A percentile compares a stretch with the other conserved stretches of the same genome.
phyloP scores from a whole-genome alignment of 2,329 filamentous ascomycete genomes.

The Exutisphaerella laricina region DNA sequence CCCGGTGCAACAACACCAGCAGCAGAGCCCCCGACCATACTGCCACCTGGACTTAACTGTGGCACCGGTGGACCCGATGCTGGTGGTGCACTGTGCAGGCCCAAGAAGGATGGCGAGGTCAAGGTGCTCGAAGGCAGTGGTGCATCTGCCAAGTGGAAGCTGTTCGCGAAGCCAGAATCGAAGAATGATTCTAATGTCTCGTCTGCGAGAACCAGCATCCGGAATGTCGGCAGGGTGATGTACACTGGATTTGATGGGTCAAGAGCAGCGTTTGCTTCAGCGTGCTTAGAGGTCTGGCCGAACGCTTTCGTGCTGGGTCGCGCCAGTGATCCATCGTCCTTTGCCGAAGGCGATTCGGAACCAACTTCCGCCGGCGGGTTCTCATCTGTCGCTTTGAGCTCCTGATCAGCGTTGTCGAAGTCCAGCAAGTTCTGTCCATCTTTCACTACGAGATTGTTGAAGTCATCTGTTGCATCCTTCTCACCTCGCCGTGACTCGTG shows the following conservation, averaged over 20 bases:
- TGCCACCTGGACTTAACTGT: conserved; percentile 24
- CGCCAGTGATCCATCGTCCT: conserved; percentile 24
- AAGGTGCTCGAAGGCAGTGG: conserved; percentile 45
- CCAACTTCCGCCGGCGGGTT: conserved; percentile 5
- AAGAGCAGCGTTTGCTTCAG: conserved; percentile 80
- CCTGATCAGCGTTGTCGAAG: conserved; percentile 45
- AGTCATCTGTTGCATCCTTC: conserved; percentile 34
- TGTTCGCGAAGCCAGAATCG: conserved; percentile 88
- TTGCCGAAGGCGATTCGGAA: conserved; percentile 1
- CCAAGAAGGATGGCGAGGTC: conserved; percentile 64
- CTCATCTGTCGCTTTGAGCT: conserved; percentile 20
- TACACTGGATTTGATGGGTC: conserved; percentile 90
- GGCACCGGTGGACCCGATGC: conserved; percentile 12
- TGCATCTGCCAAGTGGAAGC: conserved; percentile 76
- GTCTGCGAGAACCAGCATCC: conserved; percentile 96
- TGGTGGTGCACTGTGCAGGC: conserved; percentile 47
- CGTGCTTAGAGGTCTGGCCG: conserved; percentile 52
- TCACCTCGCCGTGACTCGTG: conserved; percentile 34
- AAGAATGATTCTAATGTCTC: conserved; percentile 94
- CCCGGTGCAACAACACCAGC: conserved; percentile 56
- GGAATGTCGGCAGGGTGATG: conserved; percentile 94
- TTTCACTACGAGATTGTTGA: conserved; percentile 66
- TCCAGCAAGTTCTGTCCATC: conserved; percentile 55
- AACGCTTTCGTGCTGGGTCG: conserved; percentile 30
- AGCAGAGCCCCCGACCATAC: conserved; percentile 23